Base-by-base conservation (phyloP, 257 asterid species). In the Solanum arcanum region DNA sequence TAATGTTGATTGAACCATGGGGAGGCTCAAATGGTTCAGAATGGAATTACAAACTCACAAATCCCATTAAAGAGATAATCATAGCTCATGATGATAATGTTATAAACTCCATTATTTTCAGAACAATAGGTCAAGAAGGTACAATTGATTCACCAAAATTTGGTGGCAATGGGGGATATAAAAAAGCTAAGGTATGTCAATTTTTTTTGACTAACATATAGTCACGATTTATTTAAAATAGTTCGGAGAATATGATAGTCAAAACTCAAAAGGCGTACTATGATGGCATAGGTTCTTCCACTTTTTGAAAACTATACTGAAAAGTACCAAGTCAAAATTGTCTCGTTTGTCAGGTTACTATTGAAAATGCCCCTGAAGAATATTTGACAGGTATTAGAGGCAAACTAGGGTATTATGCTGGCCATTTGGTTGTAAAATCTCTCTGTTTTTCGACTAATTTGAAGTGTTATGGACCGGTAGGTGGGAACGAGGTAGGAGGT, bases 341-440 rank as follows among this genome's bases (percentile, higher is more conserved):
- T 1, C 14, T 2, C 6, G 12, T 33, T 35, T 39, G 29, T 9
- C 29, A 81, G 89, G 49, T 78, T 27, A 81, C 11, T 41, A 15
- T 80, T 37, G 84, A 78, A 14, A 23, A 12, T 4, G 1, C 49
- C 59, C 89, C 89, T 0, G 13, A 1, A 39, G 88, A 85, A 77
- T 85, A 88, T 42, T 88, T 88, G 86, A 88, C 64, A 21, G 86
- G 82, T 21, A 64, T 88, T 0, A 85, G 20, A 5, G 83, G 83
- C 2, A 87, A 73, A 64, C 44, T 27, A 5, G 52, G 66, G 7
- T 7, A 33, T 29, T 74, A 2, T 62, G 7, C 2, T 41, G 73
- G 46, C 47, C 14, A 41, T 16, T 25, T 66, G 15, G 37, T 60
- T 8, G 31, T 86, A 9, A 86, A 75, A 56, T 86, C 85, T 29